Evolutionary conservation across 192 early-diverging fungal genomes (phyloP).

Genomic region (Pilobolus umbonatus): DNA sequence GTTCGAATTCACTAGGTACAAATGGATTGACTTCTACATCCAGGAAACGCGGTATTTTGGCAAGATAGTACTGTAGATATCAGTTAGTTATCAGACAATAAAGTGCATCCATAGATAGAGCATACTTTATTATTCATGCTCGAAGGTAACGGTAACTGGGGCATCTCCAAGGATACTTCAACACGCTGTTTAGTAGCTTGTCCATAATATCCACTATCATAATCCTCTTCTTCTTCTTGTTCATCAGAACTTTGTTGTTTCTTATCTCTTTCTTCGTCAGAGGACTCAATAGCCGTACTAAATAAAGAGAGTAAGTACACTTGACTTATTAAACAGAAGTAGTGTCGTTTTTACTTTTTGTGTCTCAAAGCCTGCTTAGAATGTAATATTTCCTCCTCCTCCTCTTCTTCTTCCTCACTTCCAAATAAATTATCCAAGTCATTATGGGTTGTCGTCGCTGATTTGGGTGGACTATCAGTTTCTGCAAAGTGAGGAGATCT

Average conservation of each 20-base stretch:
- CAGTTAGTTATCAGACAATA: neutral
- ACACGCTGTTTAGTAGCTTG: conserved; percentile 14
- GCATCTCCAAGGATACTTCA: conserved; percentile 21
- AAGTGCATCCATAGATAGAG: neutral
- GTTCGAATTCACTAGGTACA: conserved; percentile 47
- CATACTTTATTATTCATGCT: conserved; percentile 28
- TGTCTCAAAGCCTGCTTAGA: neutral
- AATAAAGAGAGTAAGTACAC: neutral
- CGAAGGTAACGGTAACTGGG: conserved; percentile 20
- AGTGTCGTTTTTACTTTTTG: conserved; percentile 8
- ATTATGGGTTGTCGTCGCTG: neutral
- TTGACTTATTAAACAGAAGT: neutral
- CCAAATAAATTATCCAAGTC: conserved; percentile 34
- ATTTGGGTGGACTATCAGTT: neutral
- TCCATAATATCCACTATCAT: conserved; percentile 6
- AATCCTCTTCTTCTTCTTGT: conserved; percentile 23
- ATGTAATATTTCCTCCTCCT: conserved; percentile 12
- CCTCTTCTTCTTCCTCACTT: conserved; percentile 33
- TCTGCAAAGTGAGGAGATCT: neutral
- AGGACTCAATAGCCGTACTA: neutral
- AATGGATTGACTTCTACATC: conserved; percentile 61
- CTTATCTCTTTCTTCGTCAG: conserved; percentile 3
- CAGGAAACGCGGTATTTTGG: conserved; percentile 66
- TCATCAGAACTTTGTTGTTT: conserved; percentile 2
- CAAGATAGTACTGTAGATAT: conserved; percentile 34